Evolutionary conservation across 202 grass and related monocot species (phyloP).

Genomic region (Hordeum pubiflorum): DNA sequence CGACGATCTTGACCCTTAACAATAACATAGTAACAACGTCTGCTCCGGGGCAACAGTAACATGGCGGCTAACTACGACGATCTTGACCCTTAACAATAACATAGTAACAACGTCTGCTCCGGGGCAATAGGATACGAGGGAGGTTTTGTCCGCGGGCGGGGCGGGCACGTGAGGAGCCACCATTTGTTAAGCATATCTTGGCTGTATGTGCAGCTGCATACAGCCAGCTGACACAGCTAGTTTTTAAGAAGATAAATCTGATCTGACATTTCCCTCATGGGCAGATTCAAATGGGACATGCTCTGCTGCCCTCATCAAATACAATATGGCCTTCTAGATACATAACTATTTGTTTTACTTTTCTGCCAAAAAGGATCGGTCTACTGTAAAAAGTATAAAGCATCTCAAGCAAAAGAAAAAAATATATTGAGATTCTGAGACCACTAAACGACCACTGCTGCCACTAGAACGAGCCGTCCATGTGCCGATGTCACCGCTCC

Average conservation of each 20-base stretch:
- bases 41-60: no score
- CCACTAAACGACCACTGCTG: no score
- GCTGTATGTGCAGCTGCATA: not conserved
- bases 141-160: slow-evolving; percentile 13
- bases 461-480: no score
- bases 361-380: no score
- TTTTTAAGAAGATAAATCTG: not conserved
- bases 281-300: not conserved
- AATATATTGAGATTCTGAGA: no score
- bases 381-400: no score
- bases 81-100: no score
- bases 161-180: slow-evolving; percentile 17
- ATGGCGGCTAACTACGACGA: no score
- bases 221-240: not conserved
- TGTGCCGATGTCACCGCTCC: no score
- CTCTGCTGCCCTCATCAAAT: not conserved
- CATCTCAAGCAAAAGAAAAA: no score
- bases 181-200: slow-evolving; percentile 9
- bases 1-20: slow-evolving; percentile 18
- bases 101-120: no score
- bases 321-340: not conserved
- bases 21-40: slow-evolving; percentile 20
- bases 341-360: no score
- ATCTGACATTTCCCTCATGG: not conserved
- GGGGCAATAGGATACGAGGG: slow-evolving; percentile 22